Evolutionary conservation across 306 rosid genomes (phyloP).

Genomic region (Sesbania bispinosa): DNA sequence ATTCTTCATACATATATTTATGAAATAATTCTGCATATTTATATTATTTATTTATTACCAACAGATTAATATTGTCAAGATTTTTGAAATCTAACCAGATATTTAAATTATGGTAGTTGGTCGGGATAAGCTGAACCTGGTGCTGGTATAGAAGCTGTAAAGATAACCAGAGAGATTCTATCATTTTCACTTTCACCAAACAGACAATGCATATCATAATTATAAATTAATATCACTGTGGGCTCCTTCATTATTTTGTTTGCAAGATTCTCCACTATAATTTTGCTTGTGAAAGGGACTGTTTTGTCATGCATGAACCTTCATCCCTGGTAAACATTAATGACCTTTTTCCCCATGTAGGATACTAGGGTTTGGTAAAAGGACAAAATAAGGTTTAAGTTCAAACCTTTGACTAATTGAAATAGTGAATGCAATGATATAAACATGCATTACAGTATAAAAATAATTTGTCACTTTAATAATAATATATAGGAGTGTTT

Average conservation of each 20-base stretch:
- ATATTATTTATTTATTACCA: conserved; percentile 5
- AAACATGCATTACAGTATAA: too few species aligned
- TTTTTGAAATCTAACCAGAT: conserved; percentile 23
- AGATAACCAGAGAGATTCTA: conserved; percentile 39
- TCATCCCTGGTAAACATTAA: conserved; percentile 29
- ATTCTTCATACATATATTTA: conserved; percentile 23
- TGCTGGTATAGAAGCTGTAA: conserved; percentile 27
- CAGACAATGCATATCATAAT: conserved; percentile 37
- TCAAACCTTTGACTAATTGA: conserved; percentile 29
- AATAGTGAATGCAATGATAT: not conserved
- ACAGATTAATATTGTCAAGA: conserved; percentile 23
- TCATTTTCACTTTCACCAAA: conserved; percentile 60
- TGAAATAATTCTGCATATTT: not conserved
- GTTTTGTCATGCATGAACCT: conserved; percentile 58
- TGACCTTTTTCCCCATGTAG: conserved; percentile 31
- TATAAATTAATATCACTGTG: conserved; percentile 45
- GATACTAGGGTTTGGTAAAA: conserved; percentile 45
- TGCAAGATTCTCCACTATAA: conserved; percentile 76
- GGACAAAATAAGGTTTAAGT: conserved; percentile 31
- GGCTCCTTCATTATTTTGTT: conserved; percentile 64
- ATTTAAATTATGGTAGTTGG: conserved; percentile 32
- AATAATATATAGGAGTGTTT: too few species aligned
- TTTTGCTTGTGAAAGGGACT: conserved; percentile 61
- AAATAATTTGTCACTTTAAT: not conserved
- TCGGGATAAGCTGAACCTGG: conserved; percentile 24